Evolutionary conservation across 345 rosid species (phyloP).

Genomic region (Lepidium didymum): DNA sequence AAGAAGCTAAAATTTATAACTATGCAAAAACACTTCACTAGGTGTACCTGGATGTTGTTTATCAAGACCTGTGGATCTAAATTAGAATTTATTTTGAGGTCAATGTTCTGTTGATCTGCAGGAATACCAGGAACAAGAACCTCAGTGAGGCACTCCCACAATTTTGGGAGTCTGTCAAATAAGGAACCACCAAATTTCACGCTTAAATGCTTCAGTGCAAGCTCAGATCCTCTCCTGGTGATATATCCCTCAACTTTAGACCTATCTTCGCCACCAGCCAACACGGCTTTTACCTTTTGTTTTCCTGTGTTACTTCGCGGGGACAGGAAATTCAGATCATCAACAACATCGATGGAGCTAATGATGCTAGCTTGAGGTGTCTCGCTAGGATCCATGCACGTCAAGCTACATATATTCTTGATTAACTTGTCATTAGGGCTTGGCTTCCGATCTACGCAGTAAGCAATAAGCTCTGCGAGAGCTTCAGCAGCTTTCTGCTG

Average conservation of each 20-base stretch:
- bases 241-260: slow-evolving; percentile 85
- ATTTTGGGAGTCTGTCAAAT: slow-evolving; percentile 90
- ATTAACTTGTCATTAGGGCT: slow-evolving; percentile 95
- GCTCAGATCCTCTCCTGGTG: slow-evolving; percentile 91
- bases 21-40: slow-evolving; percentile 7
- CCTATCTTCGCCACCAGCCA: slow-evolving; percentile 84
- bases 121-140: slow-evolving; percentile 51
- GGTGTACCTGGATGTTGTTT: slow-evolving; percentile 84
- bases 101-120: slow-evolving; percentile 45
- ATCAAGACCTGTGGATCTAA: slow-evolving; percentile 84
- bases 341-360: slow-evolving; percentile 65
- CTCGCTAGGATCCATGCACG: slow-evolving; percentile 84
- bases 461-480: slow-evolving; percentile 86
- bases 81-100: slow-evolving; percentile 43
- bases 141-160: slow-evolving; percentile 95
- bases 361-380: slow-evolving; percentile 87
- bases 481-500: slow-evolving; percentile 91
- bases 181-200: slow-evolving; percentile 73
- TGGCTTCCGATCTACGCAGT: slow-evolving; percentile 79
- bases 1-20: background rate
- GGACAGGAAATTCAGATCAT: slow-evolving; percentile 81
- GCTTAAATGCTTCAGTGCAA: slow-evolving; percentile 72
- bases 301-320: slow-evolving; percentile 52
- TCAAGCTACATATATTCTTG: slow-evolving; percentile 87
- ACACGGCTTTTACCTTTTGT: slow-evolving; percentile 56